A percentile compares a stretch with the other conserved stretches of the same genome.
Conservation (phyloP, 2,329 filamentous ascomycete genomes). For the Aspergillus ochraceus region DNA sequence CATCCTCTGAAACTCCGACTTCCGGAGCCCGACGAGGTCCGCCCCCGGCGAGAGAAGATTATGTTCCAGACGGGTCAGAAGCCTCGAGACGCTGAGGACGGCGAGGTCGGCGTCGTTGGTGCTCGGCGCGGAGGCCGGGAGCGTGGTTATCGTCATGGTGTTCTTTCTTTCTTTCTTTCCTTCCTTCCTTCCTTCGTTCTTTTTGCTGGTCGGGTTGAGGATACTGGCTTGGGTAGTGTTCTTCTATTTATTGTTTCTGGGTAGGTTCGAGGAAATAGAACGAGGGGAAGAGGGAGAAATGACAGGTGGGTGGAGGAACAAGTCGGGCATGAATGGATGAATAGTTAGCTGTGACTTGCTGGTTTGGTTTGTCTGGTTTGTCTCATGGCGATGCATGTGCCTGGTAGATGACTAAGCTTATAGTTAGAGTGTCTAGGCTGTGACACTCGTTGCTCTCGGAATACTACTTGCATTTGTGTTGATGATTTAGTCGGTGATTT, state of each 20-base stretch:
- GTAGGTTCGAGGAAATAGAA: background rate
- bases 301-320: background rate
- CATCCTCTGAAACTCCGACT: constrained; percentile 44
- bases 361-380: background rate
- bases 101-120: constrained; percentile 28
- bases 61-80: constrained; percentile 45
- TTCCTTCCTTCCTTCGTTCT: too few species aligned
- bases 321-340: background rate
- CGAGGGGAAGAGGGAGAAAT: background rate
- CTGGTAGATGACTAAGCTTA: background rate
- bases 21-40: constrained; percentile 38
- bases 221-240: background rate
- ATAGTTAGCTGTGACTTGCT: background rate
- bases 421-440: background rate
- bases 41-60: constrained; percentile 42
- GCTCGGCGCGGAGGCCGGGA: background rate
- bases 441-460: too few species aligned
- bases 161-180: background rate
- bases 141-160: constrained; percentile 21
- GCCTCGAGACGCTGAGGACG: constrained; percentile 42
- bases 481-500: too few species aligned
- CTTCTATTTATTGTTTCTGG: background rate
- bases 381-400: background rate
- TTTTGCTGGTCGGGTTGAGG: too few species aligned
- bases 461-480: too few species aligned